Conservation (phyloP, 352 stramenopile species). For the Phytophthora parvispora region DNA sequence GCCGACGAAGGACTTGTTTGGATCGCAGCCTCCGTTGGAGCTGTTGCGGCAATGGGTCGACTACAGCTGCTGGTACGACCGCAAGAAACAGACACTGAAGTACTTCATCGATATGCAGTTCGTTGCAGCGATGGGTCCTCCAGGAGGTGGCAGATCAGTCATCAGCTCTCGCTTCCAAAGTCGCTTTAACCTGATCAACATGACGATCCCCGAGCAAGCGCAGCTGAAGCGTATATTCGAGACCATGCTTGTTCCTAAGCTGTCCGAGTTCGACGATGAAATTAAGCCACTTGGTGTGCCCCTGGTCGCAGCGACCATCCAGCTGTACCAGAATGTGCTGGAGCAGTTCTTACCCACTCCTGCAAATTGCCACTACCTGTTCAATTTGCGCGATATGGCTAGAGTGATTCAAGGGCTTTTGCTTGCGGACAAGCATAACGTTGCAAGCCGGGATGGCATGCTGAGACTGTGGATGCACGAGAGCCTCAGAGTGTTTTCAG, state of each 20-base stretch:
- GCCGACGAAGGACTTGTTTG: conserved; percentile 92
- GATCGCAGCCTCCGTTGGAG: conserved; percentile 93
- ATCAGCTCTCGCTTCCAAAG: conserved; percentile 93
- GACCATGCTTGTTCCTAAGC: conserved; percentile 89
- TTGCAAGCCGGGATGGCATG: conserved; percentile 77
- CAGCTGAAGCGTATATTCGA: conserved; percentile 92
- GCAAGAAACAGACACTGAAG: conserved; percentile 92
- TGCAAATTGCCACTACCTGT: conserved; percentile 92
- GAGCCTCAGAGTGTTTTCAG: conserved; percentile 90
- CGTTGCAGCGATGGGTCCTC: conserved; percentile 89
- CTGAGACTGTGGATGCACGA: conserved; percentile 94
- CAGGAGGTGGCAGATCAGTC: conserved; percentile 87
- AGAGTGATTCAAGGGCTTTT: conserved; percentile 91
- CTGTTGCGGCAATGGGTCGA: conserved; percentile 94
- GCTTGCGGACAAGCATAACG: conserved; percentile 77
- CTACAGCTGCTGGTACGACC: conserved; percentile 95
- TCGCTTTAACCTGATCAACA: conserved; percentile 93
- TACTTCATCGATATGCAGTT: conserved; percentile 95
- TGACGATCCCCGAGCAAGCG: conserved; percentile 87
- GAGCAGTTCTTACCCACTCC: conserved; percentile 91
- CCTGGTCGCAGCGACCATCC: conserved; percentile 86
- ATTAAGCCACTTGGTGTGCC: conserved; percentile 83
- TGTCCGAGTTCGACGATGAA: conserved; percentile 90
- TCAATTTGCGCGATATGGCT: conserved; percentile 92
- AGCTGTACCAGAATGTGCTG: conserved; percentile 88